Conservation (phyloP, 176 grass and related monocot genomes). For the Carex pumila region DNA sequence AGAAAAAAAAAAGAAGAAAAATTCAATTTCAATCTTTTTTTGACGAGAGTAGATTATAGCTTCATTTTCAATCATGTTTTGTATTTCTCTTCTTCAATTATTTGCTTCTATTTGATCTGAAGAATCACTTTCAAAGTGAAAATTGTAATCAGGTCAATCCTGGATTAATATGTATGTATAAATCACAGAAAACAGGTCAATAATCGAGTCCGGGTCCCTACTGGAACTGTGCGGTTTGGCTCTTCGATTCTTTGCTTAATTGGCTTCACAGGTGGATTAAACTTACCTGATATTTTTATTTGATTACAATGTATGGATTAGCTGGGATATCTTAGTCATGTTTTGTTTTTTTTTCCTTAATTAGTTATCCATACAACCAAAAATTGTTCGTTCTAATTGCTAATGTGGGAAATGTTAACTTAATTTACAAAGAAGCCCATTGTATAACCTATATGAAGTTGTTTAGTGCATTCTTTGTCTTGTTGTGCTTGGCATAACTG, state of each 20-base stretch:
- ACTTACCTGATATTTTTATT: too few relatives aligned
- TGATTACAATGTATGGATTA: background rate
- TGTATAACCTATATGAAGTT: background rate
- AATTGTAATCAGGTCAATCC: background rate
- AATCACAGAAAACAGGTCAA: too few relatives aligned
- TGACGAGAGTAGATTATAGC: too few relatives aligned
- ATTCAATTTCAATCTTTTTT: too few relatives aligned
- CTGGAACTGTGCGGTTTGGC: too few relatives aligned
- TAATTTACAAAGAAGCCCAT: too few relatives aligned
- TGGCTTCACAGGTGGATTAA: too few relatives aligned
- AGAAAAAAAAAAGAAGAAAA: too few relatives aligned
- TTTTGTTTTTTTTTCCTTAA: background rate
- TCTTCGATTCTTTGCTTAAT: too few relatives aligned
- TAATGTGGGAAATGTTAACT: background rate
- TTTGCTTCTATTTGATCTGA: slow-evolving; percentile 7
- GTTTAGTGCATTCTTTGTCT: background rate
- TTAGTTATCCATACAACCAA: background rate
- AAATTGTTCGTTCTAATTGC: background rate
- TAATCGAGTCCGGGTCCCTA: too few relatives aligned
- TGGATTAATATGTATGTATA: background rate
- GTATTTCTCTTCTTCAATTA: background rate
- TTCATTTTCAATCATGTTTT: background rate
- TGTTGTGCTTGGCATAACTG: background rate
- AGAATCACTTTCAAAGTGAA: background rate
- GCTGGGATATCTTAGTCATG: background rate